phyloP scores from a whole-genome alignment of 2,329 filamentous ascomycete species.

The Rhinocladiella similis region DNA sequence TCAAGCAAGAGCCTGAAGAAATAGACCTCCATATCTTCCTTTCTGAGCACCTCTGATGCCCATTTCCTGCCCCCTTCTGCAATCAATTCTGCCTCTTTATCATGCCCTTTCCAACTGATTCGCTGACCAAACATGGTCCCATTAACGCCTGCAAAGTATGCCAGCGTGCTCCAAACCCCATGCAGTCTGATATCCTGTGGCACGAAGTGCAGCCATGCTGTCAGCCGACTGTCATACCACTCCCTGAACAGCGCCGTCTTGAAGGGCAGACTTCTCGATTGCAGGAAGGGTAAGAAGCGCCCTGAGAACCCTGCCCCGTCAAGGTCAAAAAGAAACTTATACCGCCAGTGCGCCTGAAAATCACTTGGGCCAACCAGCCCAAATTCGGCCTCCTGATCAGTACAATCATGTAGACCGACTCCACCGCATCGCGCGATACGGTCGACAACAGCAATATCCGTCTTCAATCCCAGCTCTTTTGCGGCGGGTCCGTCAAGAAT shows the following conservation, averaged over 20 bases:
- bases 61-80: slow-evolving; percentile 65
- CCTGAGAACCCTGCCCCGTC: slow-evolving; percentile 69
- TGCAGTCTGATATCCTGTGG: slow-evolving; percentile 74
- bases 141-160: slow-evolving; percentile 67
- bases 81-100: slow-evolving; percentile 63
- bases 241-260: slow-evolving; percentile 70
- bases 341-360: slow-evolving; percentile 61
- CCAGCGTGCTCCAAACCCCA: slow-evolving; percentile 69
- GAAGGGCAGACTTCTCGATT: slow-evolving; percentile 68
- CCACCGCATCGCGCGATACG: slow-evolving; percentile 58
- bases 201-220: slow-evolving; percentile 78
- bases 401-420: slow-evolving; percentile 48
- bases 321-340: slow-evolving; percentile 70
- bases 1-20: slow-evolving; percentile 75
- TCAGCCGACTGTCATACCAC: slow-evolving; percentile 75
- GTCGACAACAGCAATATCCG: slow-evolving; percentile 61
- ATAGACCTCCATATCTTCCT: slow-evolving; percentile 78
- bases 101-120: slow-evolving; percentile 51
- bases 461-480: slow-evolving; percentile 54
- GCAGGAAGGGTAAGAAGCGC: slow-evolving; percentile 64
- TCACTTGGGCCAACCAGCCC: slow-evolving; percentile 46
- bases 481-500: slow-evolving; percentile 44
- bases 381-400: slow-evolving; percentile 55
- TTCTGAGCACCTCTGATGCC: slow-evolving; percentile 62
- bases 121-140: slow-evolving; percentile 47